phyloP scores from a whole-genome alignment of 768 basidiomycete genomes.

The Calocybe gangraenosa region DNA sequence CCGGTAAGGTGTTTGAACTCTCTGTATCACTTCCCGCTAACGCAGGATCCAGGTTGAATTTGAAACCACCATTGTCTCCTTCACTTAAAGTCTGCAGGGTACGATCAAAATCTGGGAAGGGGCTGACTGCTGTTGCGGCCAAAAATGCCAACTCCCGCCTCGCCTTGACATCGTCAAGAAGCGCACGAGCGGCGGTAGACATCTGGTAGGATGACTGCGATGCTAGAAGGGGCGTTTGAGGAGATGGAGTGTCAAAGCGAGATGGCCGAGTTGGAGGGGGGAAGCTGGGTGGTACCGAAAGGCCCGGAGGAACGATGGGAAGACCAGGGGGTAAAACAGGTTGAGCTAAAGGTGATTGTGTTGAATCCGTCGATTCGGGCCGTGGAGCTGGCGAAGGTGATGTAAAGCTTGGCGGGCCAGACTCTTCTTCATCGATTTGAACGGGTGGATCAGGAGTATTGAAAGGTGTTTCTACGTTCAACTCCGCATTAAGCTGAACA shows the following conservation, averaged over 20 bases:
- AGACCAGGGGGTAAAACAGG: constrained; percentile 40
- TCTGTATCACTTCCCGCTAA: constrained; percentile 48
- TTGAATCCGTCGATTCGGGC: constrained; percentile 30
- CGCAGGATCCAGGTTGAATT: constrained; percentile 83
- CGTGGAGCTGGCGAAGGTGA: constrained; percentile 24
- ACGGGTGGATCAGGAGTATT: constrained; percentile 46
- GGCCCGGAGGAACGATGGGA: constrained; percentile 43
- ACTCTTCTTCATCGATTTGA: constrained; percentile 45
- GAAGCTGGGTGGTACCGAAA: constrained; percentile 61
- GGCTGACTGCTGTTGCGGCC: constrained; percentile 40
- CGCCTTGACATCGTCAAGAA: constrained; percentile 79
- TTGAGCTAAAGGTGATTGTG: constrained; percentile 12
- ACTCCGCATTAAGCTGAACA: constrained; percentile 35
- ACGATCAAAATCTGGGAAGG: constrained; percentile 89
- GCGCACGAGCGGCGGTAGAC: constrained; percentile 78
- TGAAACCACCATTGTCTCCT: constrained; percentile 69
- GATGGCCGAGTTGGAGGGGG: constrained; percentile 48
- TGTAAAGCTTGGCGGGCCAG: constrained; percentile 38
- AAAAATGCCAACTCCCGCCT: constrained; percentile 57
- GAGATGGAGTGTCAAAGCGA: constrained; percentile 45
- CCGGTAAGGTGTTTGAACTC: constrained; percentile 36
- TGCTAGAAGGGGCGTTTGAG: constrained; percentile 47
- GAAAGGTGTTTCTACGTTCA: constrained; percentile 22
- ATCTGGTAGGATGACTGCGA: constrained; percentile 76
- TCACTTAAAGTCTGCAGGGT: constrained; percentile 70